phyloP scores from a whole-genome alignment of 768 basidiomycete species.

The Mycena vitilis region DNA sequence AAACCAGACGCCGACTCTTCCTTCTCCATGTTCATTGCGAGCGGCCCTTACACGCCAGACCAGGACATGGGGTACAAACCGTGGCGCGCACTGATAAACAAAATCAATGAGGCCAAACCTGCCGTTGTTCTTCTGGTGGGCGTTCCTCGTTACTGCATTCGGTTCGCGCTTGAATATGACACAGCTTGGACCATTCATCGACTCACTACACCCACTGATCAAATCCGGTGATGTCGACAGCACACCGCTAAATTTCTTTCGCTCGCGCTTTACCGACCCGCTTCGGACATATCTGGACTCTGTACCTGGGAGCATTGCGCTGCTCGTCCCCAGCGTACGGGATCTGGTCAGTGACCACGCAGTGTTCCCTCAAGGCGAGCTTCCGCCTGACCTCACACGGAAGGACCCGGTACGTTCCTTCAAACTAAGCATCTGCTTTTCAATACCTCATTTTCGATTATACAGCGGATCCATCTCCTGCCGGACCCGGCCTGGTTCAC shows the following conservation, averaged over 20 bases:
- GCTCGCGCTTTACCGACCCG: slow-evolving; percentile 70
- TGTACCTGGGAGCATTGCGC: slow-evolving; percentile 75
- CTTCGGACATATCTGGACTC: slow-evolving; percentile 68
- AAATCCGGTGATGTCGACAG: slow-evolving; percentile 79
- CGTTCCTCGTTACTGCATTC: slow-evolving; percentile 26
- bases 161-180: slow-evolving; percentile 7
- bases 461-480: slow-evolving; percentile 79
- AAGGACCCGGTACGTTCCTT: slow-evolving; percentile 62
- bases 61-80: slow-evolving; percentile 81
- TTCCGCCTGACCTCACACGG: slow-evolving; percentile 55
- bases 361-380: slow-evolving; percentile 86
- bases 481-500: slow-evolving; percentile 90
- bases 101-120: slow-evolving; percentile 72
- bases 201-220: slow-evolving; percentile 78
- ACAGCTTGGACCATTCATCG: slow-evolving; percentile 94
- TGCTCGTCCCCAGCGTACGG: slow-evolving; percentile 85
- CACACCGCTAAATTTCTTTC: slow-evolving; percentile 76
- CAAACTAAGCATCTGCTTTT: not conserved
- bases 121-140: slow-evolving; percentile 81
- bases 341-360: slow-evolving; percentile 85
- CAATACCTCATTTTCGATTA: not conserved
- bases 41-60: slow-evolving; percentile 90
- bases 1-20: slow-evolving; percentile 46
- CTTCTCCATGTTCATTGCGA: slow-evolving; percentile 77
- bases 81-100: slow-evolving; percentile 71